A percentile compares a stretch with the other conserved stretches of the same genome.
Conservation (phyloP, 2,329 filamentous ascomycete genomes). For the Fusarium sacchari region DNA sequence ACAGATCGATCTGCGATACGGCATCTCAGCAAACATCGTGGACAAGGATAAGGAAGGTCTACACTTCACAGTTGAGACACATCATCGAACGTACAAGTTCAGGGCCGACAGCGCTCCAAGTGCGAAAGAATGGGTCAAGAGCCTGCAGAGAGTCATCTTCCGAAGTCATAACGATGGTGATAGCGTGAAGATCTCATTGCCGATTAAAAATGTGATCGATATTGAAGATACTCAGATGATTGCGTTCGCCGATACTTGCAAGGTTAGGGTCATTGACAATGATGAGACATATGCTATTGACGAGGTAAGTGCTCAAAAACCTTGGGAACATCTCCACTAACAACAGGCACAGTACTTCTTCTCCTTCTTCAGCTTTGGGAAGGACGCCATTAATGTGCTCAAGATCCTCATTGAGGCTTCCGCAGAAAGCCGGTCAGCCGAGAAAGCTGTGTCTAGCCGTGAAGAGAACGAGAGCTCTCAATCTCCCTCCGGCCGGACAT, state of each 20-base stretch:
- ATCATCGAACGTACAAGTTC: slow-evolving; percentile 86
- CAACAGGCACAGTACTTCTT: slow-evolving; percentile 81
- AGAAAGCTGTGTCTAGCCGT: slow-evolving; percentile 32
- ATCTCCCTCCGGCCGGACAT: slow-evolving; percentile 23
- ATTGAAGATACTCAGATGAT: slow-evolving; percentile 92
- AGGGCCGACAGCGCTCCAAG: slow-evolving; percentile 86
- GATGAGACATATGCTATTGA: slow-evolving; percentile 96
- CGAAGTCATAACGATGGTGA: slow-evolving; percentile 95
- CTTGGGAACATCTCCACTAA: neutral
- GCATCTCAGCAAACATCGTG: slow-evolving; percentile 82
- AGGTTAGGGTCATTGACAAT: slow-evolving; percentile 91
- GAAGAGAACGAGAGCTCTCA: slow-evolving; percentile 25
- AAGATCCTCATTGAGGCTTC: slow-evolving; percentile 75
- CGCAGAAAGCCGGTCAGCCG: slow-evolving; percentile 48
- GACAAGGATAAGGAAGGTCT: slow-evolving; percentile 82
- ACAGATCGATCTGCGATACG: slow-evolving; percentile 91
- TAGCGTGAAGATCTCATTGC: slow-evolving; percentile 94
- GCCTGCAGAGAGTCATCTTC: slow-evolving; percentile 93
- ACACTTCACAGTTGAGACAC: slow-evolving; percentile 83
- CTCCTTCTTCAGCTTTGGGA: slow-evolving; percentile 88
- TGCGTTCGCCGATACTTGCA: slow-evolving; percentile 92
- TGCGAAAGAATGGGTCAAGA: slow-evolving; percentile 96
- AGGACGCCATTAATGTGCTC: slow-evolving; percentile 83
- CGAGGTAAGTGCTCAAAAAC: slow-evolving; percentile 67
- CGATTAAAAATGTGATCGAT: slow-evolving; percentile 88